Evolutionary conservation across 352 stramenopile genomes (phyloP), one percentile per base, ranked within the genome.

Genomic region (Globisporangium mamillatum): DNA sequence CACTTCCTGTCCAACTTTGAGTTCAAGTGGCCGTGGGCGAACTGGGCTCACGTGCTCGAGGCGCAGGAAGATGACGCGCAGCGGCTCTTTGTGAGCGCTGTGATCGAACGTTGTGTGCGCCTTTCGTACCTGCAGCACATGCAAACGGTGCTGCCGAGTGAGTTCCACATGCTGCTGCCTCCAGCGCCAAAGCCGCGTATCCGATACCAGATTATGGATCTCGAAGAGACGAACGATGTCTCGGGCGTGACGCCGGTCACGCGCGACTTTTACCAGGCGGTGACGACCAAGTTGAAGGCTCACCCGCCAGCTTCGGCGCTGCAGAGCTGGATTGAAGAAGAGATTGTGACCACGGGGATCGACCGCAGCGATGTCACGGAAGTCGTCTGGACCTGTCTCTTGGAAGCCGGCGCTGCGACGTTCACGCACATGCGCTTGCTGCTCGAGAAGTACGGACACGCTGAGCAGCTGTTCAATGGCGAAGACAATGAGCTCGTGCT

Each of bases 1-100:
- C 86, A 93, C 64, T 96, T 96, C 62, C 50, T 96, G 41, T 92
- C 86, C 2, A 96, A 96, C 54, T 96, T 94, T 55, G 88, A 96
- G 66, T 96, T 82, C 69, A 96, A 96, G 69, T 96, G 88, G 88
- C 76, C 80, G 5, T 96, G 86, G 86, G 71, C 79, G 0, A 83
- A 83, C 27, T 96, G 88, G 88, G 72, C 81, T 1, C 82, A 94
- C 56, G 84, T 96, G 18, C 69, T 94, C 25, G 86, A 93, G 62
- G 87, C 86, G 0, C 76, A 79, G 20, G 86, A 93, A 32, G 88
- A 96, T 60, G 86, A 94, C 58, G 73, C 84, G 22, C 88, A 96
- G 73, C 86, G 88, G 4, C 73, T 96, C 2, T 96, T 94, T 67
- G 85, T 96, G 14, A 92, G 86, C 56, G 79, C 84, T 20, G 88